Evolutionary conservation across 345 rosid species (phyloP).

Genomic region (Eucalyptus cloeziana): DNA sequence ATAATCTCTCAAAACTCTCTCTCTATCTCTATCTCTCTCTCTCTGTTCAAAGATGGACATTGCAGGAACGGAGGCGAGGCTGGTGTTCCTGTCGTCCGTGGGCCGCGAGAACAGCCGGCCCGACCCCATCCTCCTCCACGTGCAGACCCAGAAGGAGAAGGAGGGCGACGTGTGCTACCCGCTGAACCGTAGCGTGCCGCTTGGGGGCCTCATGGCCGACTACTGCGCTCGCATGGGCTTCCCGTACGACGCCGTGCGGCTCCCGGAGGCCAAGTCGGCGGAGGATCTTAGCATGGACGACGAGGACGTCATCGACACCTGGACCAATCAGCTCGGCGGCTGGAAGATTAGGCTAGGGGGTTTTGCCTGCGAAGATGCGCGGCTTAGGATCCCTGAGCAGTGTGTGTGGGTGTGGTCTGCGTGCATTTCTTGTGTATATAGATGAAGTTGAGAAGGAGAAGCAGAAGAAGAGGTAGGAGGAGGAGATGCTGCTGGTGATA

Average conservation of each 20-base stretch:
- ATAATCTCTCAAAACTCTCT: background rate
- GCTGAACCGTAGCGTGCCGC: background rate
- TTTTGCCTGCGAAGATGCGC: background rate
- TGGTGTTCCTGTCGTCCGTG: background rate
- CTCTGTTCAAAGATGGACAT: background rate
- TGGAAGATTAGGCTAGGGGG: background rate
- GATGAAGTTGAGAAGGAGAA: background rate
- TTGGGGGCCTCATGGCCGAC: background rate
- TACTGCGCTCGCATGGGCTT: background rate
- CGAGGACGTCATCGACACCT: background rate
- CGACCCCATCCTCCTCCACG: background rate
- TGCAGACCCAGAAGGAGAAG: background rate
- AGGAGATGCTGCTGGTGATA: too few species aligned
- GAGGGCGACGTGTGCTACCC: background rate
- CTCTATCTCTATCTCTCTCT: background rate
- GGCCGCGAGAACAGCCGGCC: background rate
- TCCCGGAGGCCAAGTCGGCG: background rate
- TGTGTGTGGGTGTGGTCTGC: background rate
- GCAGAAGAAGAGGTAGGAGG: background rate
- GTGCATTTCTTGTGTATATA: background rate
- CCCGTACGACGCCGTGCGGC: background rate
- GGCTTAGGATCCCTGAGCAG: background rate
- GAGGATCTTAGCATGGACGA: background rate
- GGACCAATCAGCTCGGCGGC: background rate
- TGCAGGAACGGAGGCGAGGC: background rate